Base-by-base conservation (phyloP, 805 yeast species). In the Nakazawaea wickerhamii region DNA sequence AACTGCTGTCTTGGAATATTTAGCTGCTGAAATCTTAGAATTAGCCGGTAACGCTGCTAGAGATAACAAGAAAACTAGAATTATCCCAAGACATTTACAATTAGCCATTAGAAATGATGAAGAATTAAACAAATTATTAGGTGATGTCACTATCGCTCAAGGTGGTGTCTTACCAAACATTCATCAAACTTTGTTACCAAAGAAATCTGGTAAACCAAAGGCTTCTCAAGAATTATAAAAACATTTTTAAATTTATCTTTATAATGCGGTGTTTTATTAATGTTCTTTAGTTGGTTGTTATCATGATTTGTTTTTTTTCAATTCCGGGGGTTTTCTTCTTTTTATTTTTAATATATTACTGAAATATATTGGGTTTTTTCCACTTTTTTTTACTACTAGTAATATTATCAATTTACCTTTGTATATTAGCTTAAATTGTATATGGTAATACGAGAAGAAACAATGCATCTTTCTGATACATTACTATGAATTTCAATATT, bases 141-240 rank as follows among this genome's bases (percentile, higher is more conserved):
- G 79, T 58, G 88, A 88, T 67, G 99, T 91, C 54, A 90, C 96
- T 53, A 91, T 90, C 61, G 96, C 97, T 55, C 95, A 89, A 73
- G 97, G 97, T 83, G 97, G 97, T 86, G 97, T 91, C 59, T 79
- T 90, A 70, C 97, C 97, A 75, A 87, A 88, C 82, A 86, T 89
- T 65, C 96, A 87, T 75, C 88, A 82, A 72, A 82, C 83, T 75
- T 82, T 90, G 68, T 81, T 90, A 58, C 82, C 80, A 63, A 67
- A 73, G 68, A 74, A 73, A 64, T 63, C 75, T 47, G 74, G 71
- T 49, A 70, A 70, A 61, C 64, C 66, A 48, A 74, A 73, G 64
- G 77, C 73, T 64, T 73, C 79, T 55, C 79, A 73, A 67, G 79
- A 73, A 66, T 72, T 73, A 61, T 74, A 72, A 69, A 57, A 46